A percentile compares a stretch with the other conserved stretches of the same genome.
Conservation (phyloP, 768 basidiomycete species). For the Suillus cothurnatus region DNA sequence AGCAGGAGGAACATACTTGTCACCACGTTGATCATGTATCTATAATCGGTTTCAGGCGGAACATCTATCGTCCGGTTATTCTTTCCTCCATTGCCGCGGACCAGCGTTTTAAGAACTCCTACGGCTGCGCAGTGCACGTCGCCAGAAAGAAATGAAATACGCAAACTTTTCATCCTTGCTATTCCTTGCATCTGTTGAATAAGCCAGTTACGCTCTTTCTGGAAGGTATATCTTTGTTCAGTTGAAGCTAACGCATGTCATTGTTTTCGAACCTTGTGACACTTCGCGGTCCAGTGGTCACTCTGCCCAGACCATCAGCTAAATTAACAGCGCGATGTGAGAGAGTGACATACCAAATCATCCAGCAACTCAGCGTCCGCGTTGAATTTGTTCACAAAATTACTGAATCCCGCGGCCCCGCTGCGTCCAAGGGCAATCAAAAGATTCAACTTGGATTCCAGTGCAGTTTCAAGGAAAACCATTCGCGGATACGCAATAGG, state of each 20-base stretch:
- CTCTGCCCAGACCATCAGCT: constrained; percentile 47
- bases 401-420: constrained; percentile 67
- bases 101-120: constrained; percentile 72
- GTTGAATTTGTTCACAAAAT: constrained; percentile 90
- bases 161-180: constrained; percentile 59
- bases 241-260: constrained; percentile 2
- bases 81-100: constrained; percentile 38
- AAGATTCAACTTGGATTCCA: constrained; percentile 86
- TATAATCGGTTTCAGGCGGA: constrained; percentile 61
- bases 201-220: constrained; percentile 92
- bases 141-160: constrained; percentile 87
- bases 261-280: constrained; percentile 60
- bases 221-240: constrained; percentile 19
- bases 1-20: constrained; percentile 54
- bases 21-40: constrained; percentile 91
- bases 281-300: constrained; percentile 89
- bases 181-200: constrained; percentile 78
- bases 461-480: constrained; percentile 80
- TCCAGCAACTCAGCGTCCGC: constrained; percentile 92
- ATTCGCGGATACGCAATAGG: constrained; percentile 93
- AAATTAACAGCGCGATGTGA: background rate
- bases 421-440: constrained; percentile 71
- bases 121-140: constrained; percentile 95
- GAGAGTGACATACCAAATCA: constrained; percentile 62
- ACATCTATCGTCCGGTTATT: constrained; percentile 44